phyloP scores from a whole-genome alignment of 2,329 filamentous ascomycete genomes.

The Calonectria multiphialidica region DNA sequence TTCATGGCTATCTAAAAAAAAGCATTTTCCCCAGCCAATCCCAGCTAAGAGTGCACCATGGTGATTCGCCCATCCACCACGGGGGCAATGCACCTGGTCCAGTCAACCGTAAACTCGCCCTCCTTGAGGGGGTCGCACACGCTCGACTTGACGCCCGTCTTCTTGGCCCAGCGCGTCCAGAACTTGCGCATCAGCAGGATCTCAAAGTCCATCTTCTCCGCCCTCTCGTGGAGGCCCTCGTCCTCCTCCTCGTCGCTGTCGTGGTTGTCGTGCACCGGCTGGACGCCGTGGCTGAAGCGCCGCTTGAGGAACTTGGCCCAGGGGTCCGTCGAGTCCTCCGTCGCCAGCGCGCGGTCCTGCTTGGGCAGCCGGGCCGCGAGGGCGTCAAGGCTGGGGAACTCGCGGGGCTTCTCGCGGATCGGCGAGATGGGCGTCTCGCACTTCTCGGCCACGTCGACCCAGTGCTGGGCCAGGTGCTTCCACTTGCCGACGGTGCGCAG shows the following conservation, averaged over 20 bases:
- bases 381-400: constrained; percentile 34
- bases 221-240: constrained; percentile 40
- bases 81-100: constrained; percentile 86
- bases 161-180: constrained; percentile 78
- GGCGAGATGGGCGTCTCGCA: constrained; percentile 65
- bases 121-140: constrained; percentile 68
- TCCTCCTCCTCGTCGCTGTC: constrained; percentile 59
- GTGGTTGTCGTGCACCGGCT: constrained; percentile 49
- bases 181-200: constrained; percentile 76
- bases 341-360: constrained; percentile 37
- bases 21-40: too few relatives aligned
- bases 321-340: constrained; percentile 40
- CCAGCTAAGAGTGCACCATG: constrained; percentile 51
- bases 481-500: constrained; percentile 85
- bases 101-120: constrained; percentile 73
- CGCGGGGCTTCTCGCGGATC: constrained; percentile 21
- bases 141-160: constrained; percentile 71
- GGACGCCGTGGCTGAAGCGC: constrained; percentile 49
- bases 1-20: background rate
- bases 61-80: constrained; percentile 81
- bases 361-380: constrained; percentile 37
- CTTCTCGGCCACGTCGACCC: constrained; percentile 72
- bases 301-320: constrained; percentile 53
- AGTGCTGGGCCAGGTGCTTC: constrained; percentile 79
- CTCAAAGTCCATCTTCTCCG: constrained; percentile 64